phyloP scores from a whole-genome alignment of 2,329 filamentous ascomycete species.

The Didymella segeticola region DNA sequence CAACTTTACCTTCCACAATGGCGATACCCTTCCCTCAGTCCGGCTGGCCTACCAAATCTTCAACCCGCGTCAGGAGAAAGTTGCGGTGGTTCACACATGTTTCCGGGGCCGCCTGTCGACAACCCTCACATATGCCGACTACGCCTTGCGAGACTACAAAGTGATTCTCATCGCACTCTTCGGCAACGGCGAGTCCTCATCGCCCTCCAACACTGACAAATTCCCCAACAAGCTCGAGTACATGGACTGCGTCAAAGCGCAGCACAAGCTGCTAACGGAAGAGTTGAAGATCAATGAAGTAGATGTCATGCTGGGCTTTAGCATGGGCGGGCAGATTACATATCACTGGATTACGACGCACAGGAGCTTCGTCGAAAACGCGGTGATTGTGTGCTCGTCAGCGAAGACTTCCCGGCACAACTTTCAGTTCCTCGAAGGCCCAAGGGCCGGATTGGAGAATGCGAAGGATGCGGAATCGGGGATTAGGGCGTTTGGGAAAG shows the following conservation, averaged over 20 bases:
- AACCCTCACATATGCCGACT: slow-evolving; percentile 57
- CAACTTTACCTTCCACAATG: slow-evolving; percentile 31
- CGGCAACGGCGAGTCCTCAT: slow-evolving; percentile 62
- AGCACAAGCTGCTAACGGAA: slow-evolving; percentile 53
- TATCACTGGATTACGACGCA: slow-evolving; percentile 61
- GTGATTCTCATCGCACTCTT: slow-evolving; percentile 61
- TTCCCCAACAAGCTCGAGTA: slow-evolving; percentile 57
- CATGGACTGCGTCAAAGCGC: slow-evolving; percentile 60
- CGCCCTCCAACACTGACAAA: slow-evolving; percentile 56
- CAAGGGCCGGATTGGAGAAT: slow-evolving; percentile 57
- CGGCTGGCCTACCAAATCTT: slow-evolving; percentile 33
- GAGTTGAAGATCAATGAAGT: slow-evolving; percentile 54
- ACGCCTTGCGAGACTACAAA: slow-evolving; percentile 55
- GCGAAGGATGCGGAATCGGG: slow-evolving; percentile 48
- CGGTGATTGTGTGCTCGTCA: slow-evolving; percentile 59
- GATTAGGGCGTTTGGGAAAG: slow-evolving; percentile 47
- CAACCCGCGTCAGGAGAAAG: slow-evolving; percentile 30
- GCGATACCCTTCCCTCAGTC: slow-evolving; percentile 20
- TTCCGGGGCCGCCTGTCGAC: slow-evolving; percentile 60
- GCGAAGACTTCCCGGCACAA: slow-evolving; percentile 62
- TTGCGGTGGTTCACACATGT: slow-evolving; percentile 60
- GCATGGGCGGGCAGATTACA: slow-evolving; percentile 63
- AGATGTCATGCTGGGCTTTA: slow-evolving; percentile 61
- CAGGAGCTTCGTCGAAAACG: slow-evolving; percentile 52
- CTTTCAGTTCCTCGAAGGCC: slow-evolving; percentile 62